Conservation (phyloP, 352 stramenopile species). For the Phytophthora nicotianae region DNA sequence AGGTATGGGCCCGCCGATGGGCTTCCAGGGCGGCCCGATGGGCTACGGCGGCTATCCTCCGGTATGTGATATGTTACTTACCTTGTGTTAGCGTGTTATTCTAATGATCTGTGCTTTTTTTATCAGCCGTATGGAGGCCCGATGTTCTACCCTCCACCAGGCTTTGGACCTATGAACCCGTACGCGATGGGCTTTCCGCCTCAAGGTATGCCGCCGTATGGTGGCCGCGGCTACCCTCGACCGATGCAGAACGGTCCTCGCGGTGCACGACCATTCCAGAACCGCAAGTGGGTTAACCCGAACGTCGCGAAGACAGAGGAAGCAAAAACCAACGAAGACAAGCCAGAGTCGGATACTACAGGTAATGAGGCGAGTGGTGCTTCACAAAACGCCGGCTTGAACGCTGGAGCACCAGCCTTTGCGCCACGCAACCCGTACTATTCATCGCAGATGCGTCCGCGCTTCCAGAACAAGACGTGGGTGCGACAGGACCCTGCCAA, state of each 20-base stretch:
- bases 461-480: constrained; percentile 91
- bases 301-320: constrained; percentile 67
- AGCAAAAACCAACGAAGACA: constrained; percentile 32
- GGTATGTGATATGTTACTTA: constrained; percentile 42
- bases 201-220: constrained; percentile 55
- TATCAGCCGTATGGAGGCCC: constrained; percentile 65
- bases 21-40: constrained; percentile 65
- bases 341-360: constrained; percentile 22
- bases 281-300: constrained; percentile 87
- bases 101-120: constrained; percentile 19
- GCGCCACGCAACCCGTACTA: constrained; percentile 72
- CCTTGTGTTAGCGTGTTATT: constrained; percentile 1
- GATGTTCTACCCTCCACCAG: constrained; percentile 80
- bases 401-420: constrained; percentile 44
- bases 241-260: constrained; percentile 39
- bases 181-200: constrained; percentile 79
- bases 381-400: constrained; percentile 29
- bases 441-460: constrained; percentile 72
- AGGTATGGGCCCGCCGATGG: constrained; percentile 50
- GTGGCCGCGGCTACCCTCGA: constrained; percentile 35
- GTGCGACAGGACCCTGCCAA: constrained; percentile 73
- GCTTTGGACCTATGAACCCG: constrained; percentile 59
- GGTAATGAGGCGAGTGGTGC: constrained; percentile 13
- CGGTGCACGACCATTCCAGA: constrained; percentile 71
- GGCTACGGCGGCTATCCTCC: constrained; percentile 65